Percentiles rank a stretch among this genome's conserved stretches.
Conservation (phyloP, 139 green algal species). For the Ettlia oleoabundans region DNA sequence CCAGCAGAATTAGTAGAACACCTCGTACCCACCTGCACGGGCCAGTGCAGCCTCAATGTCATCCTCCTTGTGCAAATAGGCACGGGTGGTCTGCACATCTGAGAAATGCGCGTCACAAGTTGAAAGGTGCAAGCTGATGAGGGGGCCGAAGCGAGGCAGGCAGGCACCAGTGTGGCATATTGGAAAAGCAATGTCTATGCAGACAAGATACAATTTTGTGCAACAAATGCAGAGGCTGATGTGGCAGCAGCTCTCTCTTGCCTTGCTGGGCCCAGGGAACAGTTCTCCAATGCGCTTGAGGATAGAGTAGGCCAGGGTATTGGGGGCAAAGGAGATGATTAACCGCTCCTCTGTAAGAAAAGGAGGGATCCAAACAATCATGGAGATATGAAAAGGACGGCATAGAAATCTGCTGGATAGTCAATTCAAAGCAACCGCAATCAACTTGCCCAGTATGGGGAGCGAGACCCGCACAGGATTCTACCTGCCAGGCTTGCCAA, state of each 20-base stretch:
- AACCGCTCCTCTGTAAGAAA: conserved; percentile 84
- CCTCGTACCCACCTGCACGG: conserved; percentile 22
- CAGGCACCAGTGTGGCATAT: too few species aligned
- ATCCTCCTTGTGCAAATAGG: conserved; percentile 95
- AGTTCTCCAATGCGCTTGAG: conserved; percentile 97
- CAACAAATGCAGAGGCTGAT: background rate
- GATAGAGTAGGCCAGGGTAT: conserved; percentile 79
- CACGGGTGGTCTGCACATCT: conserved; percentile 91
- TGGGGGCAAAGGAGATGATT: conserved; percentile 97
- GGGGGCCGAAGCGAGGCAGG: too few species aligned
- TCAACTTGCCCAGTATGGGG: too few species aligned
- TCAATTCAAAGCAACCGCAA: too few species aligned
- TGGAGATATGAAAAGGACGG: too few species aligned
- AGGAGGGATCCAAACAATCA: too few species aligned
- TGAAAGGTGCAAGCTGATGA: too few species aligned
- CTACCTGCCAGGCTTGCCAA: conserved; percentile 88
- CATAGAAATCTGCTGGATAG: too few species aligned
- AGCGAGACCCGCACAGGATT: too few species aligned
- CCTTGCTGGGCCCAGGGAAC: conserved; percentile 88
- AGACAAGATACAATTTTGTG: too few species aligned
- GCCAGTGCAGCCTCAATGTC: conserved; percentile 92
- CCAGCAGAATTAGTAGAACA: background rate
- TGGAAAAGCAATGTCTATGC: too few species aligned
- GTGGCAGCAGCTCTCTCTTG: background rate
- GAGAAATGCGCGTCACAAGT: too few species aligned